Base-by-base conservation (phyloP, 164 flowering plant species). In the Kalanchoe fedtschenkoi region DNA sequence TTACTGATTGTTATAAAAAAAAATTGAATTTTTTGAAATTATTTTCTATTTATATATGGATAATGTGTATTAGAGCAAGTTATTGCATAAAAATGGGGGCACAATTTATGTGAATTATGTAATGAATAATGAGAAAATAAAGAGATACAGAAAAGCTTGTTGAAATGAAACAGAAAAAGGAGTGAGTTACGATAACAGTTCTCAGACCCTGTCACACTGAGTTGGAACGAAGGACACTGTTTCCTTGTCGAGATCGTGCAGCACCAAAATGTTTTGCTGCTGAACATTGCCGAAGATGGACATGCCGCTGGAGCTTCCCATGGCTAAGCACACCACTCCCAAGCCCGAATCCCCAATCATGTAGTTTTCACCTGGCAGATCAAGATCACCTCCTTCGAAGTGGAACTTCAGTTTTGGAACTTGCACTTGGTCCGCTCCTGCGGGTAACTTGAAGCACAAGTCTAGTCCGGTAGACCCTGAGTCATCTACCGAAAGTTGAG, bases 211-310 rank as follows among this genome's bases (percentile, higher is more conserved):
- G 57, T 76, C 78, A 51, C 98, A 91, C 22, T 80, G 33, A 1
- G 84, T 76, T 0, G 90, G 88, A 30, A 77, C 29, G 42, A 93
- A 88, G 0, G 96, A 82, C 65, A 90, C 0, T 0, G 74, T 76
- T 65, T 80, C 81, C 71, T 85, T 79, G 3, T 44, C 72, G 38
- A 93, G 84, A 80, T 93, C 97, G 74, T 93, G 81, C 14, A 77
- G 21, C 34, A 93, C 83, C 73, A 83, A 51, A 74, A 85, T 63
- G 59, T 93, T 90, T 65, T 90, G 97, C 70, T 88, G 97, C 70
- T 89, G 97, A 8, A 86, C 37, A 66, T 90, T 93, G 8, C 97
- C 98, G 24, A 93, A 74, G 0, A 93, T 84, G 1, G 98, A 93
- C 84, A 90, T 76, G 1, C 90, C 98, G 15, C 62, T 70, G 0